A percentile compares a stretch with the other conserved stretches of the same genome.
These are phyloP conservation scores for Colletotrichum tanaceti DNA, from an alignment of 2,329 filamentous ascomycete genomes.

Conservation along the genomic window DNA sequence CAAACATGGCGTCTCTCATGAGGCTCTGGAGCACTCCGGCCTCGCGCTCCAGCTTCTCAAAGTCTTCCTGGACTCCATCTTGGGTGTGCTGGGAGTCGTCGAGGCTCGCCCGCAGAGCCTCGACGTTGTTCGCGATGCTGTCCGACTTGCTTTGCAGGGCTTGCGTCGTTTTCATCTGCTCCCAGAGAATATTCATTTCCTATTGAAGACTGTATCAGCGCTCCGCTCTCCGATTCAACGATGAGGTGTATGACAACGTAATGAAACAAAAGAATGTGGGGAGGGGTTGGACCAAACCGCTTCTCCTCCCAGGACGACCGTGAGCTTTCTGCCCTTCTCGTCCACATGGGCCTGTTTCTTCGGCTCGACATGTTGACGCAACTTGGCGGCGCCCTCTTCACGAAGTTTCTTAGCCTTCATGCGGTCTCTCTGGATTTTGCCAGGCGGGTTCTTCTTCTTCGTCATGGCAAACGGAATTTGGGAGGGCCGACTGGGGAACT, in stretches of 20 bases:
- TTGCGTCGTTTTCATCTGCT: background rate
- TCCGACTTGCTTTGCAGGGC: background rate
- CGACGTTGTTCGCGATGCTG: background rate
- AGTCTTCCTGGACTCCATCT: too few species aligned
- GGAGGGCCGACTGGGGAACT: background rate
- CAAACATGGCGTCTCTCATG: background rate
- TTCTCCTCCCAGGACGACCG: conserved; percentile 2
- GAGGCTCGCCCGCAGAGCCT: too few species aligned
- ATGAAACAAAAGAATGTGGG: too few species aligned
- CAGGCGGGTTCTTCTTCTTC: background rate
- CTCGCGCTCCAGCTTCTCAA: background rate
- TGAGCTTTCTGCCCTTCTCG: conserved; percentile 7
- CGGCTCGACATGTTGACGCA: background rate
- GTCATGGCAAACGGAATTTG: background rate
- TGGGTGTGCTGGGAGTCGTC: too few species aligned
- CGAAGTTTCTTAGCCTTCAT: too few species aligned
- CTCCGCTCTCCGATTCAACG: fast-evolving
- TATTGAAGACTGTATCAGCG: background rate
- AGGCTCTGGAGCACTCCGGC: background rate
- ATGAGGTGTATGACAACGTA: too few species aligned
- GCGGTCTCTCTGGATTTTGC: background rate
- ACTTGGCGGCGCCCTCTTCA: background rate
- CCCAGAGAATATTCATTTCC: conserved; percentile 1
- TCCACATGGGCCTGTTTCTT: background rate
- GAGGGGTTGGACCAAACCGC: background rate